A percentile compares a stretch with the other conserved stretches of the same genome.
Conservation (phyloP, 306 rosid genomes). For the Rubus parviflorus region DNA sequence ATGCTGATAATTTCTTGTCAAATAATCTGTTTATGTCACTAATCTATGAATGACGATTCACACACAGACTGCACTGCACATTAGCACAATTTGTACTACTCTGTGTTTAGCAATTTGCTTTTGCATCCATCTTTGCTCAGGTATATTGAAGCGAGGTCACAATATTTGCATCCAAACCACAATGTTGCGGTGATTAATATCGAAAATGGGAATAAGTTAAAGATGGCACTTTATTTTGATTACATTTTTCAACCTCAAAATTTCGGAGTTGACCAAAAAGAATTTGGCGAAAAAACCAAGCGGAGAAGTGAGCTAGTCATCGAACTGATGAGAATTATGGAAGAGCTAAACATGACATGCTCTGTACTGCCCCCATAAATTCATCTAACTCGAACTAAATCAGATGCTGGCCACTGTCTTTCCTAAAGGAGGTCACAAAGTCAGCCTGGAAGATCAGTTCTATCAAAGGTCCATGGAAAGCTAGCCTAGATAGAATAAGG, state of each 20-base stretch:
- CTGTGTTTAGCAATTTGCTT: background rate
- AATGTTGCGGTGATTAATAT: conserved; percentile 58
- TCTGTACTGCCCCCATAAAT: conserved; percentile 58
- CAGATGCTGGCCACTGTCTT: too few species aligned
- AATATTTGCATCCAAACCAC: conserved; percentile 64
- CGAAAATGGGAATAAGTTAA: conserved; percentile 64
- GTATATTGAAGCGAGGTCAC: conserved; percentile 62
- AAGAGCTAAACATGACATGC: conserved; percentile 67
- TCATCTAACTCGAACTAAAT: too few species aligned
- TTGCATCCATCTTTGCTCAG: conserved; percentile 31
- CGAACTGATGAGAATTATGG: conserved; percentile 70
- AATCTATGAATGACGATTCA: too few species aligned
- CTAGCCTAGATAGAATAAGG: too few species aligned
- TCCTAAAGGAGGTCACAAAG: too few species aligned
- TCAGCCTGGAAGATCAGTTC: too few species aligned
- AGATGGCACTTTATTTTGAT: conserved; percentile 46
- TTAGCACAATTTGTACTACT: too few species aligned
- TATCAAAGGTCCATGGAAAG: too few species aligned
- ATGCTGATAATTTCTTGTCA: too few species aligned
- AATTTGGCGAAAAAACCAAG: conserved; percentile 57
- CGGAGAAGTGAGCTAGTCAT: conserved; percentile 63
- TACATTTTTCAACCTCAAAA: conserved; percentile 86
- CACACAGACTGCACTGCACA: too few species aligned
- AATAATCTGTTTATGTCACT: too few species aligned
- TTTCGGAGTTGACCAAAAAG: conserved; percentile 53